Evolutionary conservation across 2,329 filamentous ascomycete genomes (phyloP), one percentile per base, ranked within the genome.

Genomic region (Dactylellina leptospora): DNA sequence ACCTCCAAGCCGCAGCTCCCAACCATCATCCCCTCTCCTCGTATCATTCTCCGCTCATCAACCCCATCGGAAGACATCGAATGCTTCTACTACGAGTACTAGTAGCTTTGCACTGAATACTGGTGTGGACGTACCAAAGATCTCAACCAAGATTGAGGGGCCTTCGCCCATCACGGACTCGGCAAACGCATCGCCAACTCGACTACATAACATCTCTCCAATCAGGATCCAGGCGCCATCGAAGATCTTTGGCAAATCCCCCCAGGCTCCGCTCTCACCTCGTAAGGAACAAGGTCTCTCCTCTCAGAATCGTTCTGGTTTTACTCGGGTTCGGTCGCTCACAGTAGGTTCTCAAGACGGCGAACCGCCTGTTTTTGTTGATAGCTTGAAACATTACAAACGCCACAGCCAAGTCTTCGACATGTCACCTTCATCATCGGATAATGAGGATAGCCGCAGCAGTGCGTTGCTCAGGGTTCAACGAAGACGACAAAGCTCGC

Each of bases 281-380:
- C 56, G 59, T 66, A 73, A 68, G 61, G 55, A 71, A 72, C 45
- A 62, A 27, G 71, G 72, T 25, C 54, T 74, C 62, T 68, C 61
- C 28, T 50, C 59, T 53, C 62, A 59, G 30, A 74, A 55, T 69
- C 63, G 62, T 74, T 60, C 63, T 55, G 64, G 75, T 18, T 84
- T 86, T 48, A 85, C 86, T 30, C 87, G 93, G 51, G 89, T 92
- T 54, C 86, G 95, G 61, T 97, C 95, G 25, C 86, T 96, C 76
- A 99, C 95, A 0, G 89, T 97, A 36, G 93, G 93, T 6, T 97
- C 95, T 10, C 91, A 96, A 79, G 95, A 97, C 76, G 91, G 91
- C 25, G 96, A 95, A 75, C 86, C 89, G 4, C 85, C 91, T 13
- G 82, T 86, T 5, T 83, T 88, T 1, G 87, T 90, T 59, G 86